These are phyloP conservation scores for Ceratocystiopsis minuta DNA, from an alignment of 2,329 filamentous ascomycete genomes.

Conservation along the genomic window DNA sequence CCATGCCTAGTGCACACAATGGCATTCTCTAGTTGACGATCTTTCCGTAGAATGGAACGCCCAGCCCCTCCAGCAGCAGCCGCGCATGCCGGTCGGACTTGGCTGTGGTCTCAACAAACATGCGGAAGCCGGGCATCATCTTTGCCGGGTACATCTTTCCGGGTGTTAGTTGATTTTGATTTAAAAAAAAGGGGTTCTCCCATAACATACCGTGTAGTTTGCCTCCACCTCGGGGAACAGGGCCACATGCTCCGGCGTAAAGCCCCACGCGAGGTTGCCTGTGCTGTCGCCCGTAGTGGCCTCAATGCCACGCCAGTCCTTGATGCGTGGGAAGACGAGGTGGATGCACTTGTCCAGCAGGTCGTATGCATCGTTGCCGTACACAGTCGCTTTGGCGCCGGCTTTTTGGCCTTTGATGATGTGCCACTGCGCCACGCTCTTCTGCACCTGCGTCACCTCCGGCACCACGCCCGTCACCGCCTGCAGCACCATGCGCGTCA, in stretches of 20 bases:
- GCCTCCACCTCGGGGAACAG: constrained; percentile 88
- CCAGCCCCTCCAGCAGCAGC: constrained; percentile 52
- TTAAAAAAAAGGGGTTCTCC: neutral
- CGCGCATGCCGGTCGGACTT: constrained; percentile 72
- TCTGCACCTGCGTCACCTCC: constrained; percentile 48
- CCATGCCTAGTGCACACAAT: too few species aligned
- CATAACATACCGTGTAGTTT: constrained; percentile 68
- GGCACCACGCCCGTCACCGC: constrained; percentile 67
- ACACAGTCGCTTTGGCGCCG: constrained; percentile 59
- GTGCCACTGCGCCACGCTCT: constrained; percentile 57
- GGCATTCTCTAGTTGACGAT: constrained; percentile 10
- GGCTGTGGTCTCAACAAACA: constrained; percentile 70
- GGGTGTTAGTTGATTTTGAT: too few species aligned
- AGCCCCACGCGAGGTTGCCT: constrained; percentile 73
- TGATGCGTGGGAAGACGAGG: constrained; percentile 82
- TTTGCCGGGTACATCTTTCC: constrained; percentile 38
- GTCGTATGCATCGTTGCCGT: constrained; percentile 68
- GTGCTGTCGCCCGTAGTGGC: constrained; percentile 62
- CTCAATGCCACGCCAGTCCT: constrained; percentile 68
- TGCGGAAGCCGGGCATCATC: constrained; percentile 73
- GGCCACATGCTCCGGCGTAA: constrained; percentile 56
- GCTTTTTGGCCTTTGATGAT: constrained; percentile 53
- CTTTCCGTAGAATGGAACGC: constrained; percentile 60
- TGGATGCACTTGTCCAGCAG: constrained; percentile 84
- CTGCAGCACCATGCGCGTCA: constrained; percentile 70